Evolutionary conservation across 1,284 basidiomycete species (phyloP).

Genomic region (Tremellales sp.): DNA sequence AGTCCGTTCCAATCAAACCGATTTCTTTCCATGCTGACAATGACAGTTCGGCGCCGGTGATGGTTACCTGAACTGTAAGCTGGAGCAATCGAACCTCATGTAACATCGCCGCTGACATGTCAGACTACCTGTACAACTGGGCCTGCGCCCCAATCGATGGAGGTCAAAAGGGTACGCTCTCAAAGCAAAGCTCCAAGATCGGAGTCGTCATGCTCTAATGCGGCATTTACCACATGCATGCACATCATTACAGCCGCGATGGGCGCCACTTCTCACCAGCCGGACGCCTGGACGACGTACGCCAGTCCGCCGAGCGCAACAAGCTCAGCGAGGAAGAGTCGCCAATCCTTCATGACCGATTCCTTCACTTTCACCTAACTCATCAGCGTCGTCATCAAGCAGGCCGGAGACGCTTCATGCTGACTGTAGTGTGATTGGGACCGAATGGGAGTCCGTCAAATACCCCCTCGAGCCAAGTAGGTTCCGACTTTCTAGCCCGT

Average conservation of each 20-base stretch:
- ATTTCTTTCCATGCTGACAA: slow-evolving; percentile 1
- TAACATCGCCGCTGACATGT: slow-evolving; percentile 2
- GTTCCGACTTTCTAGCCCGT: neutral
- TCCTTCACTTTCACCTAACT: slow-evolving; percentile 7
- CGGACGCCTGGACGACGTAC: slow-evolving; percentile 20
- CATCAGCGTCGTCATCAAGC: neutral
- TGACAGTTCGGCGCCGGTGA: slow-evolving; percentile 85
- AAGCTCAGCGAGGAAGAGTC: slow-evolving; percentile 13
- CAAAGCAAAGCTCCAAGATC: slow-evolving; percentile 38
- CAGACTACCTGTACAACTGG: slow-evolving; percentile 88
- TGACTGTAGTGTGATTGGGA: slow-evolving; percentile 17
- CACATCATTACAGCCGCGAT: neutral
- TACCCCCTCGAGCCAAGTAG: slow-evolving; percentile 9
- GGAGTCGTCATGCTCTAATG: slow-evolving; percentile 49
- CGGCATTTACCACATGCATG: neutral
- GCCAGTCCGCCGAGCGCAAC: slow-evolving; percentile 13
- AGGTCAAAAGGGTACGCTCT: slow-evolving; percentile 31
- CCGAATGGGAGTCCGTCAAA: slow-evolving; percentile 26
- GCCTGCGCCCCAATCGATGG: slow-evolving; percentile 73
- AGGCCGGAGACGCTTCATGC: neutral
- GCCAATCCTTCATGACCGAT: slow-evolving; percentile 17
- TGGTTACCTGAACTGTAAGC: slow-evolving; percentile 61
- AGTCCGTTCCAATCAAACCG: slow-evolving; percentile 15
- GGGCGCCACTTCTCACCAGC: slow-evolving; percentile 8
- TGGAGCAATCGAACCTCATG: neutral